Evolutionary conservation across 2,329 filamentous ascomycete genomes (phyloP).

Genomic region (Nemania sp.): DNA sequence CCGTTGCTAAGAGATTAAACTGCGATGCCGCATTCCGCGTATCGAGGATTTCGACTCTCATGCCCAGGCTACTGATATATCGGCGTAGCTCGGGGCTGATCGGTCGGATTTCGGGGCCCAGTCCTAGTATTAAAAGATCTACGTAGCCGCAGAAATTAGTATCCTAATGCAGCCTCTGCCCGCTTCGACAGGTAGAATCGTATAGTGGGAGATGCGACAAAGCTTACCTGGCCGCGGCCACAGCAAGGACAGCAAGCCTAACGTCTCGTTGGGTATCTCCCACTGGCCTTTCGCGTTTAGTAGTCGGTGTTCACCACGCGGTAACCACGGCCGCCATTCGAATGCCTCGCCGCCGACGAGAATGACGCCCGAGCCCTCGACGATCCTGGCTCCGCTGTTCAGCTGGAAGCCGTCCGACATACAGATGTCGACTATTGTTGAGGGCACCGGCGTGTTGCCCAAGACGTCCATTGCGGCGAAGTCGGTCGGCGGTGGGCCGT

Average conservation of each 20-base stretch:
- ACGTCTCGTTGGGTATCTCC: constrained; percentile 71
- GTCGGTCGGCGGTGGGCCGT: constrained; percentile 55
- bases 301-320: constrained; percentile 49
- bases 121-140: constrained; percentile 90
- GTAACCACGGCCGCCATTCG: constrained; percentile 81
- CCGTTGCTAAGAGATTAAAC: constrained; percentile 94
- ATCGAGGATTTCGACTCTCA: constrained; percentile 86
- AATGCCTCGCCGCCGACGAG: constrained; percentile 89
- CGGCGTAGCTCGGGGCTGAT: constrained; percentile 75
- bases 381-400: constrained; percentile 76
- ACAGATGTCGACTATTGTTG: constrained; percentile 83
- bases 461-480: constrained; percentile 81
- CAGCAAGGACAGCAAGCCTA: constrained; percentile 75
- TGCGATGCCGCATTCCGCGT: constrained; percentile 92
- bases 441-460: constrained; percentile 72
- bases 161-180: neutral
- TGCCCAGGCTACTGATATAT: constrained; percentile 75
- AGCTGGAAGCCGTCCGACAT: constrained; percentile 83
- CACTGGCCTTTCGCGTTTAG: constrained; percentile 80
- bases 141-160: constrained; percentile 16
- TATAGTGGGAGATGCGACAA: neutral
- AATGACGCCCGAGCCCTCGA: constrained; percentile 71
- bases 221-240: constrained; percentile 86
- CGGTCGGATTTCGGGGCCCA: constrained; percentile 76
- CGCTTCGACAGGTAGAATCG: neutral